Base-by-base conservation (phyloP, 371 early-diverging fungal genomes). In the Apophysomyces trapeziformis region DNA sequence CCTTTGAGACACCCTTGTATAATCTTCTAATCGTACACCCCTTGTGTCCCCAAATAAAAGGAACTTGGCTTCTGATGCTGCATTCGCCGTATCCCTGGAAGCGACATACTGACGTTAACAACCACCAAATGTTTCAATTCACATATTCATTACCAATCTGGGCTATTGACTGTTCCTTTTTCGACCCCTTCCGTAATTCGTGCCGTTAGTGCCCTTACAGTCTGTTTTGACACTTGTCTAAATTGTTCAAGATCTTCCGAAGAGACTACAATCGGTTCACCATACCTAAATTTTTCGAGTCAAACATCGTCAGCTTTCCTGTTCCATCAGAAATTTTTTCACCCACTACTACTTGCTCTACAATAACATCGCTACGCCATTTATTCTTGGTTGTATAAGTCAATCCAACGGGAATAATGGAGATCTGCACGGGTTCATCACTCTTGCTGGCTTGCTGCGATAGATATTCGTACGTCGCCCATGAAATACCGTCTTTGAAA, bases 351-450 rank as follows among this genome's bases (percentile, higher is more conserved):
- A 72, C 79, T 72, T 78, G 77, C 83, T 81, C 78, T 14, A 81
- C 78, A 38, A 87, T 75, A 5, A 82, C 80, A 47, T 76, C 78
- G 67, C 84, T 84, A 62, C 87, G 66, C 84, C 86, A 87, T 65
- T 78, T 79, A 54, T 80, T 77, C 64, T 87, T 87, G 35, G 81
- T 82, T 1, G 77, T 83, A 50, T 87, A 87, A 0, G 84, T 83
- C 47, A 87, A 80, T 12, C 87, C 87, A 3, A 77, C 78, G 2
- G 87, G 85, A 38, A 85, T 63, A 36, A 87, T 79, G 2, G 71
- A 59, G 37, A 75, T 60, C 43, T 44, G 41, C n/a, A 39, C 50
- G 50, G 44, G 57, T 6, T 26, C 38, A 7, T 43, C n/a, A 46
- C 38, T 18, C 14, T 57, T 41, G 6, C 62, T 18, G 35, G 65